Conservation (phyloP, 139 green algal species). For the Penium margaritaceum region DNA sequence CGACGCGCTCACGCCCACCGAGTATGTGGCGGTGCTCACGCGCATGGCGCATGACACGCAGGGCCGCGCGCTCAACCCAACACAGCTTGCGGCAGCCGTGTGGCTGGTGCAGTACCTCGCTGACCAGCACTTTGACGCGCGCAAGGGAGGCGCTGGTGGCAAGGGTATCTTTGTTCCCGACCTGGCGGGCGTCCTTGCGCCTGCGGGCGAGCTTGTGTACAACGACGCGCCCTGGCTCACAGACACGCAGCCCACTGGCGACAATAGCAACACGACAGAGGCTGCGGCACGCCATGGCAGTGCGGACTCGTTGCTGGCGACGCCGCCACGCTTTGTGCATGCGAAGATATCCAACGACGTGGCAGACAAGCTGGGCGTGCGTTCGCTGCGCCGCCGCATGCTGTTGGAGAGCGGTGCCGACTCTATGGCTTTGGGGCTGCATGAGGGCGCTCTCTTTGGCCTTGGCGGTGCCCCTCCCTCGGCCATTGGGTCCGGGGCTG, state of each 20-base stretch:
- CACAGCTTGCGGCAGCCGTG: constrained; percentile 55
- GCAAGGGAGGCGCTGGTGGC: neutral
- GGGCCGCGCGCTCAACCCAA: constrained; percentile 27
- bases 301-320: no score
- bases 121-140: constrained; percentile 12
- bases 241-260: no score
- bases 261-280: no score
- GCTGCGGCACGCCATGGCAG: neutral
- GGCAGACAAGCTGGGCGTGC: constrained; percentile 54
- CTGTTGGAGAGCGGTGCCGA: constrained; percentile 54
- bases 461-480: neutral
- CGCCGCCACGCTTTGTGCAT: constrained; percentile 39
- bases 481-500: neutral
- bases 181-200: constrained; percentile 48
- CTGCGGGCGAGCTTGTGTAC: constrained; percentile 55
- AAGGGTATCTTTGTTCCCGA: constrained; percentile 62
- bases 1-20: constrained; percentile 51
- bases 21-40: constrained; percentile 57
- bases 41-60: constrained; percentile 45
- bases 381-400: constrained; percentile 57
- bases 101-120: constrained; percentile 49
- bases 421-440: constrained; percentile 48
- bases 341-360: constrained; percentile 48
- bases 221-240: constrained; percentile 75
- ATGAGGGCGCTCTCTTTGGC: no score